Base-by-base conservation (phyloP, 2,329 filamentous ascomycete species). In the Hypoxylon sp. region DNA sequence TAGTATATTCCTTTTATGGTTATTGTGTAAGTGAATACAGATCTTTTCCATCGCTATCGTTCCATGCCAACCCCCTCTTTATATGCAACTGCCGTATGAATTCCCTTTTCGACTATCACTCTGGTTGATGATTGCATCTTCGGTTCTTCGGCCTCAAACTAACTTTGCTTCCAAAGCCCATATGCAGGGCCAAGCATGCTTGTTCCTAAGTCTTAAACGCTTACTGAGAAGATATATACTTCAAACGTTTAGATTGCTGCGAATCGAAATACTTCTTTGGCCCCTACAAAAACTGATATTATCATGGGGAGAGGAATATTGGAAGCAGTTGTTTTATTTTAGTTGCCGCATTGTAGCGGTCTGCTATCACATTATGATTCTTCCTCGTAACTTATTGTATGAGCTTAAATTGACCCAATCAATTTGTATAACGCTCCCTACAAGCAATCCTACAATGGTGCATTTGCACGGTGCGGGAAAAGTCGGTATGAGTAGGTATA, bases 1-100 rank as follows among this genome's bases (percentile, higher is more conserved):
- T 33, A 10, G 39, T 3, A 17, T 26, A 24, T 56, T 47, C 58
- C 54, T 3, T 50, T 54, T 5, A 35, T 33, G 4, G 50, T 50
- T 11, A 55, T 60, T 29, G 17, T 26, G 58, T 63, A 42, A 65
- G 62, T 42, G 17, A 5, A 53, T n/a, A 31, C 39, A 3, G 17
- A 11, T 29, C 17, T 11, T 26, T 19, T n/a, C 19, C 8, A 29
- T 42, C 29, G 13, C 17, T 26, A 46, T 31, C 11, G 8, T 31
- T 51, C 11, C 19, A 53, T 26, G 24, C 52, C 51, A 33, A 59
- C n/a, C 6, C 8, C 22, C 17, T 42, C 3, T 19, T 44, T n/a
- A 17, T 24, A 37, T 37, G 13, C 29, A 62, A 53, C 37, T 67
- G 58, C 31, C 8, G 64, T 67, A 67, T 33, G 37, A 6, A 3